A percentile compares a stretch with the other conserved stretches of the same genome.
Evolutionary conservation across 352 stramenopile species (phyloP).

Genomic region (Pythium brassicae): DNA sequence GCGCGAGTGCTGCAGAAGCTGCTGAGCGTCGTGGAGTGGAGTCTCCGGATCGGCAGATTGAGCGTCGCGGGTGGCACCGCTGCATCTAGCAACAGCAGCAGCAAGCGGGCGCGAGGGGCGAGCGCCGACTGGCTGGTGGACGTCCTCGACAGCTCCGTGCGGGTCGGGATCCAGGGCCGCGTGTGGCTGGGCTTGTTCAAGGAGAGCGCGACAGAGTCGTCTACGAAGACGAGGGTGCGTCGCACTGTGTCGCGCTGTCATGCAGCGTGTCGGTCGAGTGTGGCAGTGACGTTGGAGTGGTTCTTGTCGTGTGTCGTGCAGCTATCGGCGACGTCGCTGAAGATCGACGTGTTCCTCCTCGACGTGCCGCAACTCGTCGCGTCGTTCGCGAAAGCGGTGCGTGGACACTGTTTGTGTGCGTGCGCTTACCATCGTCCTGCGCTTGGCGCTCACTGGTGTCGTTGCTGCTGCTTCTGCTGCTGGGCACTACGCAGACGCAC

Average conservation of each 20-base stretch:
- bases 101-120: background rate
- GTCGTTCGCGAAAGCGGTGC: constrained; percentile 37
- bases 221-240: constrained; percentile 38
- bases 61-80: constrained; percentile 8
- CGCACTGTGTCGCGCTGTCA: background rate
- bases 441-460: background rate
- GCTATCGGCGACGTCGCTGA: constrained; percentile 49
- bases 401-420: background rate
- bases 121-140: constrained; percentile 1
- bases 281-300: background rate
- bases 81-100: background rate
- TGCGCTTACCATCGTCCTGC: background rate
- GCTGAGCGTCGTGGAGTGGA: constrained; percentile 40
- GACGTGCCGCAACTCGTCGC: constrained; percentile 38
- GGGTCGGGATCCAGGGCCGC: constrained; percentile 18
- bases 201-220: constrained; percentile 32
- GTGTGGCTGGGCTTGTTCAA: constrained; percentile 37
- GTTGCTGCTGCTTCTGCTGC: background rate
- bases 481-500: constrained; percentile 16
- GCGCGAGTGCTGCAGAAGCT: constrained; percentile 37
- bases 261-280: no score
- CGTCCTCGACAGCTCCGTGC: constrained; percentile 15
- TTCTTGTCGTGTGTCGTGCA: constrained; percentile 9
- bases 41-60: constrained; percentile 37
- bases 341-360: constrained; percentile 65